Conservation (phyloP, 2,329 filamentous ascomycete species). For the Trichoderma sp. region DNA sequence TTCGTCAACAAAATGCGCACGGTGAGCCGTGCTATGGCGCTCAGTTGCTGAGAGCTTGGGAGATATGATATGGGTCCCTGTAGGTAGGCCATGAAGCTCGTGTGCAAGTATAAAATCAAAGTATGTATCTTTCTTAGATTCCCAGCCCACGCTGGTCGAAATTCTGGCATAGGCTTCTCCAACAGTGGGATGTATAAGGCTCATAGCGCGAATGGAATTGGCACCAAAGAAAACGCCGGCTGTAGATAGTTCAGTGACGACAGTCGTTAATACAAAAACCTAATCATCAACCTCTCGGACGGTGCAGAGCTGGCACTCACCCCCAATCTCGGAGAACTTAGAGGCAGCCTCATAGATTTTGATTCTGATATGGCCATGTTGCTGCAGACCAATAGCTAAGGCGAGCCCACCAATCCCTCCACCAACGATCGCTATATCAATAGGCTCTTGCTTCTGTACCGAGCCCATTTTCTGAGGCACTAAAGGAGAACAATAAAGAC, state of each 20-base stretch:
- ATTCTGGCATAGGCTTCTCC: slow-evolving; percentile 40
- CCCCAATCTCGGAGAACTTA: slow-evolving; percentile 54
- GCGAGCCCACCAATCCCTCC: slow-evolving; percentile 56
- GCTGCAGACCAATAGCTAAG: slow-evolving; percentile 49
- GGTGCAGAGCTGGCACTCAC: neutral
- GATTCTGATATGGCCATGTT: slow-evolving; percentile 29
- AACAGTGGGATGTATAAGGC: slow-evolving; percentile 46
- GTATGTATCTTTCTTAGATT: slow-evolving; percentile 20
- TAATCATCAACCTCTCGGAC: neutral
- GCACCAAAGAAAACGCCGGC: slow-evolving; percentile 54
- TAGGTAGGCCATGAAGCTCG: slow-evolving; percentile 18
- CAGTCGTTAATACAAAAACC: neutral
- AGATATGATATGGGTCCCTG: slow-evolving; percentile 16
- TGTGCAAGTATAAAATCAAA: slow-evolving; percentile 22
- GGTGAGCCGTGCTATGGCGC: slow-evolving; percentile 13
- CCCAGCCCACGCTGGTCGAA: slow-evolving; percentile 23
- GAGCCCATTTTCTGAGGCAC: neutral
- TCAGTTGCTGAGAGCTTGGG: slow-evolving; percentile 2
- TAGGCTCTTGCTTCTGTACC: neutral
- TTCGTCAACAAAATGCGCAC: slow-evolving; percentile 22
- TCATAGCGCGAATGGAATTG: slow-evolving; percentile 54
- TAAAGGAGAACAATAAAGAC: neutral
- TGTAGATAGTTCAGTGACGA: neutral
- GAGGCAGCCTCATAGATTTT: slow-evolving; percentile 55
- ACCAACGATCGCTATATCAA: slow-evolving; percentile 52